phyloP scores from a whole-genome alignment of 2,329 filamentous ascomycete species.

The Exophiala xenobiotica region DNA sequence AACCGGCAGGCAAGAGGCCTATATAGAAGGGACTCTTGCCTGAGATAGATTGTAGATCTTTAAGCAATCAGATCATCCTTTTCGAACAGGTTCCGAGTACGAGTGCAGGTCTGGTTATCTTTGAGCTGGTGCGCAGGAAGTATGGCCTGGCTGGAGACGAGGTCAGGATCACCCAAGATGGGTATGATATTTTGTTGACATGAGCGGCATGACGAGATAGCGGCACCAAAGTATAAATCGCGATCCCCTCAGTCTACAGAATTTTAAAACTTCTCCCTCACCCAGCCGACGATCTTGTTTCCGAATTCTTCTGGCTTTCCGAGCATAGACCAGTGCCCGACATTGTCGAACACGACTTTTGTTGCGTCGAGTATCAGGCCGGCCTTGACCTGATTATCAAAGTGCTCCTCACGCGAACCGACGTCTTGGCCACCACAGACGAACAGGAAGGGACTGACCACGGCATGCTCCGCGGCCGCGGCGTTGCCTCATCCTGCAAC shows the following conservation, averaged over 20 bases:
- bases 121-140: slow-evolving; percentile 62
- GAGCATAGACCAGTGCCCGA: background rate
- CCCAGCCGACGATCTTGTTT: background rate
- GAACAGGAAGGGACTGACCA: background rate
- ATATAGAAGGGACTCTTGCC: too few relatives aligned
- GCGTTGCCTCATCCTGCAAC: background rate
- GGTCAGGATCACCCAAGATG: slow-evolving; percentile 57
- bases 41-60: too few relatives aligned
- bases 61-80: too few relatives aligned
- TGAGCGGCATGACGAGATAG: slow-evolving; percentile 28
- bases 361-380: background rate
- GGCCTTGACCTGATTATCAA: background rate
- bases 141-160: slow-evolving; percentile 56
- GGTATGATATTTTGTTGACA: slow-evolving; percentile 60
- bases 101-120: slow-evolving; percentile 63
- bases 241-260: too few relatives aligned
- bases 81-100: slow-evolving; percentile 63
- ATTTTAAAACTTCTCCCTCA: background rate
- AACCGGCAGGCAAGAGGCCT: too few relatives aligned
- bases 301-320: background rate
- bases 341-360: background rate
- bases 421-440: background rate
- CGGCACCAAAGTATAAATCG: background rate
- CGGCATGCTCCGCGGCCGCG: background rate
- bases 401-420: background rate